These are phyloP conservation scores for Pyricularia sp. DNA, from an alignment of 2,329 filamentous ascomycete species.

Conservation along the genomic window DNA sequence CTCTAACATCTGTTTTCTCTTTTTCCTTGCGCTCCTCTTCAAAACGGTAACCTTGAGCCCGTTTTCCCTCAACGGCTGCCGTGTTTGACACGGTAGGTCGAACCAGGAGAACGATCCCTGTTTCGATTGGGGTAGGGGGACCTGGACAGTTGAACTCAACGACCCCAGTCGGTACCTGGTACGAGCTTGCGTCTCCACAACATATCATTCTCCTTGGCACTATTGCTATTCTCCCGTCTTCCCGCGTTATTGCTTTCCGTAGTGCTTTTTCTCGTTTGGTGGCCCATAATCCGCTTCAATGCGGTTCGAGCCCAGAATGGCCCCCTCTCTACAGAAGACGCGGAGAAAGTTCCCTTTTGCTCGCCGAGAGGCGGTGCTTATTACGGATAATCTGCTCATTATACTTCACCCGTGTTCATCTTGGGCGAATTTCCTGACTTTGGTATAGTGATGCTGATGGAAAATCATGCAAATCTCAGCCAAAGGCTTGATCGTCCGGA, in stretches of 20 bases:
- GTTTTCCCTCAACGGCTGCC: background rate
- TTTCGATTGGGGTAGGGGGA: background rate
- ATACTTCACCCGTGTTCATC: background rate
- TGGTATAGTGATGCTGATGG: background rate
- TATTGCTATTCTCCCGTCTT: background rate
- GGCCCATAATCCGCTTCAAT: background rate
- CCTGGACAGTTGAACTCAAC: background rate
- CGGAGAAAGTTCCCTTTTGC: background rate
- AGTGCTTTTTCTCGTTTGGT: background rate
- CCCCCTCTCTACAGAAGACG: background rate
- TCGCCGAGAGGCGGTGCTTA: background rate
- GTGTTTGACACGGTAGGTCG: background rate
- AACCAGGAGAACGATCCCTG: background rate
- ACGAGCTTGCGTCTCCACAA: background rate
- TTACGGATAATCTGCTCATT: background rate
- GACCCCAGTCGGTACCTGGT: background rate
- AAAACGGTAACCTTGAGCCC: background rate
- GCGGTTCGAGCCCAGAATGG: background rate
- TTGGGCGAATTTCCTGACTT: background rate
- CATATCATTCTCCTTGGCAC: background rate
- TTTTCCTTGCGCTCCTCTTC: background rate
- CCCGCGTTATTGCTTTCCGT: background rate
- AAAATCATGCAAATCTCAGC: background rate
- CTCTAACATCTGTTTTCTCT: background rate
- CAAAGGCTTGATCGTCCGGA: background rate